These are phyloP conservation scores for Ophiocordyceps camponoti-saundersi DNA, from an alignment of 2,329 filamentous ascomycete genomes.

Conservation along the genomic window DNA sequence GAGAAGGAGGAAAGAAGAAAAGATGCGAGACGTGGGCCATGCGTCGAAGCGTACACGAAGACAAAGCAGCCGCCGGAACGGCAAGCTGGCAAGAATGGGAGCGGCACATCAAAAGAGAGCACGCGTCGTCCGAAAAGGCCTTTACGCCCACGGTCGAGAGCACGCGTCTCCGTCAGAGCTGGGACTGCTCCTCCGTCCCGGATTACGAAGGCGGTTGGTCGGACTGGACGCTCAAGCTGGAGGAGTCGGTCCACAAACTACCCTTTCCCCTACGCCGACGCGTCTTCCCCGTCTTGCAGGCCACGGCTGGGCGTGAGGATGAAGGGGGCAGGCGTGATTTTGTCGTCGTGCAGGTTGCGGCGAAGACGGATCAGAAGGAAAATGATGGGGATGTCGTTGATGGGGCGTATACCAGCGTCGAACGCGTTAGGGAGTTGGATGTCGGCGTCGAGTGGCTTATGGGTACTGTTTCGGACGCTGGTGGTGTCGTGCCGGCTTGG, in stretches of 20 bases:
- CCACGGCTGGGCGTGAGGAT: constrained; percentile 21
- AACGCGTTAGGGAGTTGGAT: constrained; percentile 33
- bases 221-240: constrained; percentile 30
- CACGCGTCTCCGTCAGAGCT: constrained; percentile 20
- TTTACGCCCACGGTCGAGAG: constrained; percentile 21
- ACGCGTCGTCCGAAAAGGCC: constrained; percentile 20
- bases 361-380: constrained; percentile 7
- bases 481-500: constrained; percentile 46
- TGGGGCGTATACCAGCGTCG: constrained; percentile 48
- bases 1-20: constrained; percentile 1
- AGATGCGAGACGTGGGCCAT: constrained; percentile 43
- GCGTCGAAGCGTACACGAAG: constrained; percentile 43
- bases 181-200: constrained; percentile 26
- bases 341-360: constrained; percentile 38
- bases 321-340: constrained; percentile 27
- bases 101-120: constrained; percentile 34
- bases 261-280: constrained; percentile 43
- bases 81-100: constrained; percentile 50
- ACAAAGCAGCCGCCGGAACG: constrained; percentile 30
- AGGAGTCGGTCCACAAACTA: constrained; percentile 51
- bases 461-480: constrained; percentile 57
- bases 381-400: constrained; percentile 25
- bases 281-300: constrained; percentile 48
- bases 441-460: constrained; percentile 54
- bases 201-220: constrained; percentile 25